Percentiles rank a stretch among this genome's conserved stretches.
Conservation (phyloP, 2,329 filamentous ascomycete genomes). For the Diplocarpon mali region DNA sequence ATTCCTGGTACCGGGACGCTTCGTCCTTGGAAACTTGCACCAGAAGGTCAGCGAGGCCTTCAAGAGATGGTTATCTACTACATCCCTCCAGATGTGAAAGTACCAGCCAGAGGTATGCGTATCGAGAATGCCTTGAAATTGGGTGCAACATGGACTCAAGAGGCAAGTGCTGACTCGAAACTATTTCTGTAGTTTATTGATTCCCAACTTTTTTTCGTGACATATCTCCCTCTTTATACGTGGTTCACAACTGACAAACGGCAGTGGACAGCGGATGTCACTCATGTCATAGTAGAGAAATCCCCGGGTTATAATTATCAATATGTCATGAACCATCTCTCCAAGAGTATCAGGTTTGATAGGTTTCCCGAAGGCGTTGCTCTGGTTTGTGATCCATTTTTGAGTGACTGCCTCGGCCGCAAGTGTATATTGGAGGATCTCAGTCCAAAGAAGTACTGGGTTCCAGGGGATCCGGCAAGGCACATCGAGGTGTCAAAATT, state of each 20-base stretch:
- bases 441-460: slow-evolving; percentile 45
- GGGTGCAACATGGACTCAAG: slow-evolving; percentile 60
- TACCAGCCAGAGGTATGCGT: slow-evolving; percentile 40
- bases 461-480: slow-evolving; percentile 23
- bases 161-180: slow-evolving; percentile 14
- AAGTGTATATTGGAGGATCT: slow-evolving; percentile 43
- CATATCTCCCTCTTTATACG: neutral
- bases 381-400: slow-evolving; percentile 59
- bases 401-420: slow-evolving; percentile 55
- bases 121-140: slow-evolving; percentile 66
- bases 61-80: slow-evolving; percentile 58
- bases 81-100: slow-evolving; percentile 68
- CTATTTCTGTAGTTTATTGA: too few species aligned
- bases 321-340: slow-evolving; percentile 49
- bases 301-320: slow-evolving; percentile 41
- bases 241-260: neutral
- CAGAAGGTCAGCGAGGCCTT: slow-evolving; percentile 47
- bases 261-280: slow-evolving; percentile 43
- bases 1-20: too few species aligned
- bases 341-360: slow-evolving; percentile 10
- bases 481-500: neutral
- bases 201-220: neutral
- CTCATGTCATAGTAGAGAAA: slow-evolving; percentile 72
- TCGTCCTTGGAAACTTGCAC: slow-evolving; percentile 30
- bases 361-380: slow-evolving; percentile 31